Base-by-base conservation (phyloP, 106 monocot species). In the Dioscorea zingiberensis region DNA sequence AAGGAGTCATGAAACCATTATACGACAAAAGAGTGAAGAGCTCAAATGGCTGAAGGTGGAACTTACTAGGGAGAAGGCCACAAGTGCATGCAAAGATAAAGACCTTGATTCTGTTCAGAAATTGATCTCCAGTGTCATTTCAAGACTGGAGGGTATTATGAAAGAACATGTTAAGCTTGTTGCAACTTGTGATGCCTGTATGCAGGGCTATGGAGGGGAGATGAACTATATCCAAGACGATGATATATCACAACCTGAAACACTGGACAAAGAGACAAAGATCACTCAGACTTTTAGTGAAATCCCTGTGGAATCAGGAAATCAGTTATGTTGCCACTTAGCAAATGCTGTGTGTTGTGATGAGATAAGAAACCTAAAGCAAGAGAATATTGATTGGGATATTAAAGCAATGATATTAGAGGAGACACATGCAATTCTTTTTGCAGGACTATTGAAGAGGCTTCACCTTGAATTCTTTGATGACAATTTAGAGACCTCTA, bases 1-100 rank as follows among this genome's bases (percentile, higher is more conserved):
- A 73, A 64, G 48, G 55, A 78, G 53, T 16, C 67, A 68, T 19
- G 77, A 81, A 53, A 60, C 58, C n/a, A 55, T 68, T 23, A 58
- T 74, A 71, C 7, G 57, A 22, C 69, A 64, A 56, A 77, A 68
- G 55, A 61, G 27, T 28, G 24, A 68, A 59, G 81, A 81, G 60
- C 46, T 48, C 25, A 67, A 63, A 4, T 60, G 73, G 29, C 27
- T 58, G 0, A 62, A 68, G 48, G 58, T 22, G 69, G 71, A 71
- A 44, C 32, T 32, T 46, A 47, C 47, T 4, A 62, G 55, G 71
- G 45, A 67, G 59, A 67, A 69, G 28, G 22, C n/a, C 4, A 65
- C 59, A 6, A 47, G 23, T 15, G 16, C 44, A 26, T 53, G 27
- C 64, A 44, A 76, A 47, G 54, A 65, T 21, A 32, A 27, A 53